Percentiles rank a stretch among this genome's conserved stretches.
Evolutionary conservation across 306 rosid species (phyloP).

Genomic region (Vachellia pachyceras): DNA sequence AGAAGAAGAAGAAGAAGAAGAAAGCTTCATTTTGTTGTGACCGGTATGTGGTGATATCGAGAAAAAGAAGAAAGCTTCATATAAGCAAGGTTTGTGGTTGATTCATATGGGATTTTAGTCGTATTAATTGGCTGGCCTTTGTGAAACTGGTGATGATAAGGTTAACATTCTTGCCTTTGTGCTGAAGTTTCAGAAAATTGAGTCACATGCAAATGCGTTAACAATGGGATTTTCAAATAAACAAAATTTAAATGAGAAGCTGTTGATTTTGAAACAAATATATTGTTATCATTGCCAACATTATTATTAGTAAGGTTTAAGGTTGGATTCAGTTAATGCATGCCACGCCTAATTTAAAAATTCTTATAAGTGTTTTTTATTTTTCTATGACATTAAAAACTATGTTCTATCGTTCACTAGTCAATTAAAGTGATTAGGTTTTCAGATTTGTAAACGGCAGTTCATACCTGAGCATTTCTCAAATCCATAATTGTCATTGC

Average conservation of each 20-base stretch:
- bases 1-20: no score
- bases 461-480: background rate
- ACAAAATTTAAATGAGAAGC: background rate
- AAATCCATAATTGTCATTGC: background rate
- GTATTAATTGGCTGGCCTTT: no score
- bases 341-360: background rate
- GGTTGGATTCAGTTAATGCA: background rate
- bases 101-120: no score
- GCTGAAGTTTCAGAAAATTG: no score
- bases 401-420: background rate
- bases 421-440: background rate
- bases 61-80: no score
- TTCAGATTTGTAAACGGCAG: background rate
- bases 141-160: no score
- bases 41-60: no score
- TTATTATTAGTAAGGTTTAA: background rate
- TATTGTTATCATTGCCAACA: background rate
- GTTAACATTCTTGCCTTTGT: no score
- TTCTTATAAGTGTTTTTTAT: background rate
- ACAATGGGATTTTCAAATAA: constrained; percentile 4
- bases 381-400: no score
- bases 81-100: no score
- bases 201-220: background rate
- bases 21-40: no score
- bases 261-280: constrained; percentile 5